Evolutionary conservation across 805 yeast genomes (phyloP).

Genomic region (Wickerhamomyces alni): DNA sequence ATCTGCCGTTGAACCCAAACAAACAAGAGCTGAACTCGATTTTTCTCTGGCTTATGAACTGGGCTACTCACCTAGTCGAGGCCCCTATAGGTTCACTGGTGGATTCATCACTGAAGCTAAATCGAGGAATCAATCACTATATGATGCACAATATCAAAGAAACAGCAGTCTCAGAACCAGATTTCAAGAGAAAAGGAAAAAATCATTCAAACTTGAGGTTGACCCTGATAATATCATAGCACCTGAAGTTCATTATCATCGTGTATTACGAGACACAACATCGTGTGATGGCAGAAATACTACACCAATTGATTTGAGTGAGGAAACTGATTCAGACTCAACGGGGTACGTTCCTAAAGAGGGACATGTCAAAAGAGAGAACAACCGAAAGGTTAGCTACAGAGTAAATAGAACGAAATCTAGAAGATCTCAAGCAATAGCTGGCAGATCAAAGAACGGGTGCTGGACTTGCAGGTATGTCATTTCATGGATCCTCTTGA

Average conservation of each 20-base stretch:
- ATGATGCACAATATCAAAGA: neutral
- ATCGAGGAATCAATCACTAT: neutral
- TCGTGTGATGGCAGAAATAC: no score
- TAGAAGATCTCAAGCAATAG: neutral
- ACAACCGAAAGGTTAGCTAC: neutral
- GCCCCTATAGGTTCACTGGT: no score
- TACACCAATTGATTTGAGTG: no score
- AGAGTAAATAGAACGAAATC: constrained; percentile 1
- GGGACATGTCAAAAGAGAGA: neutral
- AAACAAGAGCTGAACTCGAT: no score
- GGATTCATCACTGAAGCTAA: neutral
- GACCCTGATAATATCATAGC: neutral
- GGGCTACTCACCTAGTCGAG: no score
- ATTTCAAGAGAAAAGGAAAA: neutral
- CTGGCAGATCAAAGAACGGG: constrained; percentile 45
- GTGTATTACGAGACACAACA: neutral
- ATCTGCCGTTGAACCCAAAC: no score
- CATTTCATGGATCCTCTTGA: neutral
- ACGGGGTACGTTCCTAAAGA: neutral
- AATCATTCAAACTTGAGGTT: neutral
- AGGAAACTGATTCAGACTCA: no score
- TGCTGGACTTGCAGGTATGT: constrained; percentile 64
- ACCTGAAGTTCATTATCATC: no score
- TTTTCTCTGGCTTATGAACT: no score
- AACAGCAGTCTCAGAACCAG: neutral